These are phyloP conservation scores for Flagelloscypha sp. DNA, from an alignment of 768 basidiomycete genomes.

Conservation along the genomic window DNA sequence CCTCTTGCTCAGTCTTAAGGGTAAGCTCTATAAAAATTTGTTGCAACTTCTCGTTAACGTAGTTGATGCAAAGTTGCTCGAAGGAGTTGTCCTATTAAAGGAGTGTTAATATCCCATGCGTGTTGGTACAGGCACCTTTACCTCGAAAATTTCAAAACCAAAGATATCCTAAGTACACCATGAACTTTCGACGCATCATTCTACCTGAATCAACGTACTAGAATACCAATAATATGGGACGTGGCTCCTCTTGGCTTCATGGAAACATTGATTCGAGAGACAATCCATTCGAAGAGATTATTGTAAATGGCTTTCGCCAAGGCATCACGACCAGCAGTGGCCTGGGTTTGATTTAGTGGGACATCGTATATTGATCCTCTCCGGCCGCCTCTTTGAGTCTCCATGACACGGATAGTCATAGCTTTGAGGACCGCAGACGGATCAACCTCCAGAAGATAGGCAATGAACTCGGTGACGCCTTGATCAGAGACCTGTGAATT, in stretches of 20 bases:
- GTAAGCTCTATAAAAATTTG: constrained; percentile 99
- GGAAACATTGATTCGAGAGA: constrained; percentile 88
- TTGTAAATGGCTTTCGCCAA: constrained; percentile 95
- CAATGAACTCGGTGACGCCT: constrained; percentile 90
- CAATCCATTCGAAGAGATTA: constrained; percentile 99
- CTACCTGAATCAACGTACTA: constrained; percentile 38
- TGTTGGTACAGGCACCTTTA: constrained; percentile 18
- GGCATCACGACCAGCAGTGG: constrained; percentile 81
- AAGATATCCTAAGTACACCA: constrained; percentile 72
- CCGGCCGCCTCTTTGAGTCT: constrained; percentile 88
- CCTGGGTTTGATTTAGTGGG: constrained; percentile 89
- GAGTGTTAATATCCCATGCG: constrained; percentile 2
- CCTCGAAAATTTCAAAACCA: constrained; percentile 98
- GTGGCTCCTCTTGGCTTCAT: constrained; percentile 80
- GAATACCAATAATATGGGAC: constrained; percentile 84
- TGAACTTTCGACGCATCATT: background rate
- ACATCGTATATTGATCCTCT: constrained; percentile 97
- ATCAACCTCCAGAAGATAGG: constrained; percentile 89
- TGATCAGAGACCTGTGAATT: constrained; percentile 76
- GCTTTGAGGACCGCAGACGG: constrained; percentile 74
- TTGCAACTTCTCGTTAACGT: constrained; percentile 99
- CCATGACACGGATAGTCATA: constrained; percentile 76
- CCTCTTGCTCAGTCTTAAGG: constrained; percentile 97
- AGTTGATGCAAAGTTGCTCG: constrained; percentile 99
- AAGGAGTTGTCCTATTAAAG: constrained; percentile 77